Conservation (phyloP, 2,329 filamentous ascomycete genomes). For the Hymenotorrendiella dingleyae region DNA sequence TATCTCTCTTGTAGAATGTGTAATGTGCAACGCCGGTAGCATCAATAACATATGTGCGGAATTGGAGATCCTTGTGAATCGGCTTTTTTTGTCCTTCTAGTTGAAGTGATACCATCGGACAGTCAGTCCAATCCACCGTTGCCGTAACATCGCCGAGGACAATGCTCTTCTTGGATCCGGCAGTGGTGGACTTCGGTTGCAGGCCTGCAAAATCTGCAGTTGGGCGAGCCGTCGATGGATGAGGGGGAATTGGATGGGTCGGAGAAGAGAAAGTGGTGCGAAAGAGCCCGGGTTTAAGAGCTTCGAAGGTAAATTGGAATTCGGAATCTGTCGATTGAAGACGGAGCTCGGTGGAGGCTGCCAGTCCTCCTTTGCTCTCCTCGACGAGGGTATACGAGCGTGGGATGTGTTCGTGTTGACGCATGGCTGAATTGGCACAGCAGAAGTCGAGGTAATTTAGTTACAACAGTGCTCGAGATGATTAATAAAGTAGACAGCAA, state of each 20-base stretch:
- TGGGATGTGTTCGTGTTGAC: conserved; percentile 20
- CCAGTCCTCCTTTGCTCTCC: conserved; percentile 13
- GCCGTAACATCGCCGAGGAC: conserved; percentile 44
- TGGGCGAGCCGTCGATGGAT: conserved; percentile 51
- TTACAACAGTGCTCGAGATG: no score
- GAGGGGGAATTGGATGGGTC: conserved; percentile 57
- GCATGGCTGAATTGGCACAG: conserved; percentile 12
- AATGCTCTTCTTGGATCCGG: conserved; percentile 37
- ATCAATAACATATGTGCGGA: conserved; percentile 61
- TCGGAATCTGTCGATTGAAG: conserved; percentile 27
- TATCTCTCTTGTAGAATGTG: conserved; percentile 53
- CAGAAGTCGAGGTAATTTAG: neutral
- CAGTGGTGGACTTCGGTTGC: conserved; percentile 27
- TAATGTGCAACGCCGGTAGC: conserved; percentile 59
- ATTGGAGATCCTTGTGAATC: conserved; percentile 56
- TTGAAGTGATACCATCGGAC: conserved; percentile 52
- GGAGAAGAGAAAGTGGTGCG: conserved; percentile 60
- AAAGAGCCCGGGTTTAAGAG: conserved; percentile 57
- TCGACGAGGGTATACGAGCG: conserved; percentile 13
- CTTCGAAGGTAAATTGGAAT: conserved; percentile 58
- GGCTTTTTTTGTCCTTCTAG: conserved; percentile 44
- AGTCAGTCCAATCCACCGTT: conserved; percentile 51
- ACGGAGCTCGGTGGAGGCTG: conserved; percentile 7
- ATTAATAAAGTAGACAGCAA: no score
- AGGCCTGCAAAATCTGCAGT: conserved; percentile 18